Percentiles rank a stretch among this genome's conserved stretches.
phyloP scores from a whole-genome alignment of 179 eudicot genomes.

The Amaranthus tricolor region DNA sequence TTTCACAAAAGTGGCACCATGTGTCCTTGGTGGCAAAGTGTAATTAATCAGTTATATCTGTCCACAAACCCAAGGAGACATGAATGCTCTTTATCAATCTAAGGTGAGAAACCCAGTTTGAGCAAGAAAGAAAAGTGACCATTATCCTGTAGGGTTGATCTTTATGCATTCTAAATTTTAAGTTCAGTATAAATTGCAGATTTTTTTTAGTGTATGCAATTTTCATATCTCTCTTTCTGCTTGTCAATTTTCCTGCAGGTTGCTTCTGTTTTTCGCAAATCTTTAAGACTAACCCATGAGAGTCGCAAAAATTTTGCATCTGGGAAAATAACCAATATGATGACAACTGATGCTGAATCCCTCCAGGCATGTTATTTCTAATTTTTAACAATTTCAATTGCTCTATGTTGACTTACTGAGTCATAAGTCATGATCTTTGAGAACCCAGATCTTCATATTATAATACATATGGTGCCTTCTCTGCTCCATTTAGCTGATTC shows the following conservation, averaged over 20 bases:
- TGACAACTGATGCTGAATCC: conserved; percentile 93
- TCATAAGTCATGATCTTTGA: not conserved
- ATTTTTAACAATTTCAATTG: not conserved
- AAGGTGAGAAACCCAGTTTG: too few relatives aligned
- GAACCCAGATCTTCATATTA: not conserved
- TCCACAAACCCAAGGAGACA: too few relatives aligned
- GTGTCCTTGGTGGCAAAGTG: too few relatives aligned
- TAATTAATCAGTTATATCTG: too few relatives aligned
- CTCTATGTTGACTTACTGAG: conserved; percentile 1
- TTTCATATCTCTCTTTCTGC: not conserved
- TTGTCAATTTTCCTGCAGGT: conserved; percentile 38
- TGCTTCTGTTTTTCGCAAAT: conserved; percentile 93
- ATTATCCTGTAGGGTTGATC: too few relatives aligned
- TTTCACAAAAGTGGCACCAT: too few relatives aligned
- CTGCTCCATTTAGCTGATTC: not conserved
- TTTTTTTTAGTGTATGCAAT: too few relatives aligned
- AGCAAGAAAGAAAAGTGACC: too few relatives aligned
- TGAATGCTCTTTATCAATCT: too few relatives aligned
- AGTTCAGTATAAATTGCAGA: too few relatives aligned
- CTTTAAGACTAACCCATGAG: conserved; percentile 82
- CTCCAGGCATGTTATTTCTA: conserved; percentile 59
- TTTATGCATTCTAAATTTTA: too few relatives aligned
- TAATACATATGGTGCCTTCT: not conserved
- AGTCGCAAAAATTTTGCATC: conserved; percentile 74
- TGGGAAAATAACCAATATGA: conserved; percentile 87